Conservation (phyloP, 768 basidiomycete genomes). For the Boletus pseudo-olivaceus region DNA sequence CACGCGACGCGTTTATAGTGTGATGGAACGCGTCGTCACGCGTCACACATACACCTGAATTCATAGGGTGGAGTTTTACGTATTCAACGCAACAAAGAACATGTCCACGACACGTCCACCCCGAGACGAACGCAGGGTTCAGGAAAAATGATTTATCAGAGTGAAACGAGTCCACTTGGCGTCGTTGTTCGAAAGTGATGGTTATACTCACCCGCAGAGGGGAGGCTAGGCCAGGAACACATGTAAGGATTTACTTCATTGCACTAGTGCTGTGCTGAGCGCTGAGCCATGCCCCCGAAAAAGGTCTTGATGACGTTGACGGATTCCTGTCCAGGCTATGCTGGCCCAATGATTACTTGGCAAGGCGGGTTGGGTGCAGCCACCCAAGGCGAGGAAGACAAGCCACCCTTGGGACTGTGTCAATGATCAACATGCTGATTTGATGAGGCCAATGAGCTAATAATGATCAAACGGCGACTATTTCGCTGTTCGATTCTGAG, state of each 20-base stretch:
- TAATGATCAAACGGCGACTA: neutral
- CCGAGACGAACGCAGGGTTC: neutral
- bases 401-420: neutral
- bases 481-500: neutral
- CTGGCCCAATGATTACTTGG: too few species aligned
- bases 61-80: neutral
- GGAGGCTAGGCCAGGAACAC: neutral
- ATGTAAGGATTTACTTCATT: neutral
- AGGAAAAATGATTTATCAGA: too few species aligned
- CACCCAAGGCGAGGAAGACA: neutral
- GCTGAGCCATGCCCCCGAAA: neutral
- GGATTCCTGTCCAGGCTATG: too few species aligned
- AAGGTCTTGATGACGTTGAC: neutral
- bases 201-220: neutral
- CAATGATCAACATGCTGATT: slow-evolving; percentile 1
- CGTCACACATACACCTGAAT: too few species aligned
- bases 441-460: neutral
- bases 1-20: slow-evolving; percentile 17
- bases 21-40: slow-evolving; percentile 28
- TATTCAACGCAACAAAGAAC: too few species aligned
- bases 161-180: neutral
- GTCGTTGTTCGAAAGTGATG: neutral
- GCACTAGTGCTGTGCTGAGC: neutral
- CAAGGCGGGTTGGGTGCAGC: too few species aligned
- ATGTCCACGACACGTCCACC: neutral